Evolutionary conservation across 345 rosid species (phyloP).

Genomic region (Turritis glabra): DNA sequence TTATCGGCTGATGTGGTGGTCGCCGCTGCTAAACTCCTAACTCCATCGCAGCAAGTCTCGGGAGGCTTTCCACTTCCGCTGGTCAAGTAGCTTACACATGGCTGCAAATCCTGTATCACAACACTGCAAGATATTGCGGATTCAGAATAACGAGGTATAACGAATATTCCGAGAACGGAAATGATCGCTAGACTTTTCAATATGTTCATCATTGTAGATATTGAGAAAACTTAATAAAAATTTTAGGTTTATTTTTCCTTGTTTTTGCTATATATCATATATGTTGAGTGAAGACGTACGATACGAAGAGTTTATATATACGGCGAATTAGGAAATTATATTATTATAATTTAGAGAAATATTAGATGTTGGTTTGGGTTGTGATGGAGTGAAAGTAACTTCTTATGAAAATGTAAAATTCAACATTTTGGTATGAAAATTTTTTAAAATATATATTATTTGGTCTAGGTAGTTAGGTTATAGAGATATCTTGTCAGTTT

Average conservation of each 20-base stretch:
- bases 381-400: constrained; percentile 36
- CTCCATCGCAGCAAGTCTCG: constrained; percentile 59
- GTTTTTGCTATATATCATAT: constrained; percentile 9
- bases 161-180: constrained; percentile 31
- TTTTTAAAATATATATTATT: background rate
- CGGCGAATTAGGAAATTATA: background rate
- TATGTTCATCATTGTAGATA: constrained; percentile 21
- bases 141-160: constrained; percentile 42
- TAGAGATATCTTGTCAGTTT: constrained; percentile 22
- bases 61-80: constrained; percentile 71
- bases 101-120: constrained; percentile 63
- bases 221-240: background rate
- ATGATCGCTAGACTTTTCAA: constrained; percentile 21
- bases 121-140: constrained; percentile 61
- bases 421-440: constrained; percentile 28
- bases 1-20: constrained; percentile 58
- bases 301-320: constrained; percentile 11
- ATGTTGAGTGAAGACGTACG: background rate
- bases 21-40: constrained; percentile 45
- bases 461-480: constrained; percentile 25
- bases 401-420: background rate
- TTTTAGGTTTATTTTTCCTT: background rate
- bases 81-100: constrained; percentile 60
- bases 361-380: constrained; percentile 31
- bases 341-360: constrained; percentile 7